Evolutionary conservation across 805 yeast species (phyloP), one percentile per base, ranked within the genome.

Genomic region (Diddensiella santjacobensis): DNA sequence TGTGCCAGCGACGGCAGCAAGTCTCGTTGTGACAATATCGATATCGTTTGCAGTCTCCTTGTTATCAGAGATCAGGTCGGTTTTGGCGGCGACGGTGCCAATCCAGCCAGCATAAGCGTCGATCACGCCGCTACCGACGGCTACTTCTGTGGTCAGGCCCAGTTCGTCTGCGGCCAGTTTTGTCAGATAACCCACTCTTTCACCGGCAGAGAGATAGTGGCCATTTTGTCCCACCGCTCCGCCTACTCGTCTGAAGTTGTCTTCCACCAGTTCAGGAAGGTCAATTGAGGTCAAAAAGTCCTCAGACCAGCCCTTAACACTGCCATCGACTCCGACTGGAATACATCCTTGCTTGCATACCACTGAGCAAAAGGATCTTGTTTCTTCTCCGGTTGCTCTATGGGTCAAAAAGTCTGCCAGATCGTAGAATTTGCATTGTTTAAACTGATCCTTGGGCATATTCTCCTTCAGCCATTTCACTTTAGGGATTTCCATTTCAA

Each of bases 51-150:
- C 51, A 4, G 40, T 42, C 44, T 52, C 58, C 24, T 74, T 63
- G 20, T 62, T 71, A 8, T 17, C 38, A 15, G 6, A 8, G 8
- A 35, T n/a, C 3, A 70, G 62, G 54, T 84, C 87, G 3, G 88
- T 81, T 57, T 82, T 81, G 1, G 95, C 96, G 22, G 97, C 99
- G 50, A 91, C 96, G 1, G 98, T 93, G 48, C 99, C 99, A 48
- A 93, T 80, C 97, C 98, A 93, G 40, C 99, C 99, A 3, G 98
- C 95, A 63, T 93, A 93, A 3, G 98, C 97, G 65, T 93, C 99
- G 63, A 93, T 93, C 33, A 93, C 96, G 62, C 96, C 97, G 1
- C 95, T 83, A 4, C 96, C 97, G 37, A 93, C 98, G 26, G 81
- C 79, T 68, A 95, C 85, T 45, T 75, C 73, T 19, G 84, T 76